Base-by-base conservation (phyloP, 2,329 filamentous ascomycete genomes). In the Saccharata proteae region DNA sequence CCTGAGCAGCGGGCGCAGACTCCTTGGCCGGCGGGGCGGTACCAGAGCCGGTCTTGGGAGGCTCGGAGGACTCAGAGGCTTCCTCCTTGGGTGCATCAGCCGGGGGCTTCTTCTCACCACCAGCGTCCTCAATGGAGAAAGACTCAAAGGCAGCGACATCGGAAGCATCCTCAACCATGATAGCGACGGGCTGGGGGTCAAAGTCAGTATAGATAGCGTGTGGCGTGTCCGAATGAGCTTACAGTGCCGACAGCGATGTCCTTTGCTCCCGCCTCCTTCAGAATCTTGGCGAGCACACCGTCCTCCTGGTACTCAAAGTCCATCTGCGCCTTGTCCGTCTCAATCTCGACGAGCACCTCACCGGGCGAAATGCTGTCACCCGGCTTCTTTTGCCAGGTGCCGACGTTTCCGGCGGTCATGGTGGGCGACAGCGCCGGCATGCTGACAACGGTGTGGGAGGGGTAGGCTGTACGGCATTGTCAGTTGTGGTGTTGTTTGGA, bases 251-350 rank as follows among this genome's bases (percentile, higher is more conserved):
- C 85, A 17, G 88, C 59, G 40, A 98, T 67, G 57, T 98, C 90
- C 70, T 96, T 98, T 61, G 79, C 80, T 43, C 92, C 92, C 38
- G 80, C 78, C 26, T 93, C 81, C 66, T 85, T 90, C 52, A 98
- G 68, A 42, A 96, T 72, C 72, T 93, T 93, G 51, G 90, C 88
- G 45, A 98, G 71, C 38, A 93, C 73, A 67, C 88, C 90, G 57
- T 96, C 90, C 53, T 98, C 90, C 64, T 98, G 90, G 64, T 93
- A 96, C 64, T 98, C 90, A 58, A 98, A 96, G 68, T 98, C 90
- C 90, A 98, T 98, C 68, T 96, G 90, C 43, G 90, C 90, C 73
- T 98, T 98, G 65, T 98, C 90, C 49, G 90, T 98, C 73, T 98
- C 90, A 51, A 96, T 93, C 70, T 93, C 86, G 46, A 93, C 86